These are phyloP conservation scores for Corymbia calophylla DNA, from an alignment of 441 rosid species.

Conservation along the genomic window DNA sequence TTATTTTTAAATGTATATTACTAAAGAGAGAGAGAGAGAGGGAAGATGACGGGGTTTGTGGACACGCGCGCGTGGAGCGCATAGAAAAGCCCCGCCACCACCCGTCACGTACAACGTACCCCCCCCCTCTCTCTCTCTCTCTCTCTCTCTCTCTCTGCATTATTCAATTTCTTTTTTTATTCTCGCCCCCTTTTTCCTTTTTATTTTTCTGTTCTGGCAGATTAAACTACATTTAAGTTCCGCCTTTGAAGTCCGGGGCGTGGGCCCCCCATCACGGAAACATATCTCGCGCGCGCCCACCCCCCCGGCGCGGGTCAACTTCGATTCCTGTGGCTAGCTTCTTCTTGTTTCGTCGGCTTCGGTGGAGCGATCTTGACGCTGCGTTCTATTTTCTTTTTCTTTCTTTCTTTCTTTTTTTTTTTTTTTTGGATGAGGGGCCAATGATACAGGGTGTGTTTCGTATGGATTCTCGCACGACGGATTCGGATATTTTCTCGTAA, in stretches of 20 bases:
- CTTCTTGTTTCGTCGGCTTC: background rate
- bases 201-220: background rate
- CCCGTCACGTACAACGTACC: slow-evolving; percentile 13
- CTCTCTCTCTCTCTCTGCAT: background rate
- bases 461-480: background rate
- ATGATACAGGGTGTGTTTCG: background rate
- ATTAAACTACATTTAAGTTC: slow-evolving; percentile 34
- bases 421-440: background rate
- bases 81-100: background rate
- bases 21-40: background rate
- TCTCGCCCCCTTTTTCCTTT: background rate
- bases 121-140: too few relatives aligned
- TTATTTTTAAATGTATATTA: too few relatives aligned
- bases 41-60: slow-evolving; percentile 5
- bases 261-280: slow-evolving; percentile 22
- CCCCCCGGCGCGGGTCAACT: background rate
- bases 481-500: background rate
- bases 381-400: too few relatives aligned
- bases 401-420: too few relatives aligned
- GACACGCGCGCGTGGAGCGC: slow-evolving; percentile 30
- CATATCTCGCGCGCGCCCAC: background rate
- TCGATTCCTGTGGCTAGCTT: background rate
- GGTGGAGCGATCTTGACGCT: background rate
- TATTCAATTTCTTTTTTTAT: background rate
- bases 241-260: slow-evolving; percentile 32